phyloP scores from a whole-genome alignment of 805 yeast species.

The Candida piceae region DNA sequence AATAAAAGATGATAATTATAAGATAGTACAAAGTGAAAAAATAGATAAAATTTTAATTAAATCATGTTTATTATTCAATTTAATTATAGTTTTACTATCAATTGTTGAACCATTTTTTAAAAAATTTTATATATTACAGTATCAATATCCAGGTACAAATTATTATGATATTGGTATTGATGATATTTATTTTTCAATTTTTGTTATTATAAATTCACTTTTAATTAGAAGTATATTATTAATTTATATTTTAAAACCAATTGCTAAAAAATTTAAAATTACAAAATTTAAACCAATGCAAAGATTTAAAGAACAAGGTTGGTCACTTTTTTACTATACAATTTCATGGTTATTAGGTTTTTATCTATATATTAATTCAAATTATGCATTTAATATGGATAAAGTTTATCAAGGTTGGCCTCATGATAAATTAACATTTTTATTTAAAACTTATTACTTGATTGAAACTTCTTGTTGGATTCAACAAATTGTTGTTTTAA shows the following conservation, averaged over 20 bases:
- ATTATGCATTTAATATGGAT: slow-evolving; percentile 55
- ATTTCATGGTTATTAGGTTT: slow-evolving; percentile 53
- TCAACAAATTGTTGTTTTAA: slow-evolving; percentile 70
- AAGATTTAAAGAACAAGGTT: slow-evolving; percentile 84
- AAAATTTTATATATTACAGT: slow-evolving; percentile 39
- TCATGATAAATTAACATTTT: slow-evolving; percentile 47
- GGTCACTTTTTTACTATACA: slow-evolving; percentile 62
- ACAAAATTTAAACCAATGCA: slow-evolving; percentile 45
- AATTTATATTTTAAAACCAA: slow-evolving; percentile 52
- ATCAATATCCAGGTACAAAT: slow-evolving; percentile 25
- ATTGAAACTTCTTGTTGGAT: slow-evolving; percentile 73
- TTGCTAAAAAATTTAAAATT: slow-evolving; percentile 45
- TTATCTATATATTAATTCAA: slow-evolving; percentile 49
- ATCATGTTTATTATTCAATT: slow-evolving; percentile 14
- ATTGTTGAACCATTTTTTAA: slow-evolving; percentile 21
- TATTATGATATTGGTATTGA: slow-evolving; percentile 52
- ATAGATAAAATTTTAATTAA: slow-evolving; percentile 18
- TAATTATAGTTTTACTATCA: slow-evolving; percentile 12
- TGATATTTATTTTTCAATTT: slow-evolving; percentile 49
- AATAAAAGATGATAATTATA: slow-evolving; percentile 1
- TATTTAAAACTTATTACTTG: slow-evolving; percentile 66
- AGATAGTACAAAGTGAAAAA: slow-evolving; percentile 9
- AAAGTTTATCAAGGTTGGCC: slow-evolving; percentile 71
- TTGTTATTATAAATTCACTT: slow-evolving; percentile 51
- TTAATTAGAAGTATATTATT: slow-evolving; percentile 58